Evolutionary conservation across 1,284 basidiomycete genomes (phyloP).

Genomic region (Sanghuangporus baumii): DNA sequence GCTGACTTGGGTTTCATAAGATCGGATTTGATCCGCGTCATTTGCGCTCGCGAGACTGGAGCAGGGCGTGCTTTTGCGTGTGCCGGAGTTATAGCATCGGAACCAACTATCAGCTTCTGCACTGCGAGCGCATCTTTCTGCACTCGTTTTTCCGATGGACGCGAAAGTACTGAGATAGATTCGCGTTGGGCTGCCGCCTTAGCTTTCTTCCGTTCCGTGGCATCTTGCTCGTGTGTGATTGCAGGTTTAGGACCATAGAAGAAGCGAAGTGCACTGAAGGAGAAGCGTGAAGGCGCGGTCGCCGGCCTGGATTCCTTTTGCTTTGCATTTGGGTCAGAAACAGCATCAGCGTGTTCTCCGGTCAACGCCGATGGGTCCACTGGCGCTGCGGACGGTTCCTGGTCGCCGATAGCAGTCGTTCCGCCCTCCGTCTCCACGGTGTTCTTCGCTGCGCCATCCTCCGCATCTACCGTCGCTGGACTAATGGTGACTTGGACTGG

Average conservation of each 20-base stretch:
- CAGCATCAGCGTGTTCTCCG: background rate
- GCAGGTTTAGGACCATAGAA: constrained; percentile 33
- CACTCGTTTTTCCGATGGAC: constrained; percentile 49
- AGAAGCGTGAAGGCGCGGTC: constrained; percentile 24
- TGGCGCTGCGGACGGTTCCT: background rate
- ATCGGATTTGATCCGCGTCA: constrained; percentile 66
- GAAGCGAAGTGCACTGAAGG: constrained; percentile 34
- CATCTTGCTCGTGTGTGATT: constrained; percentile 34
- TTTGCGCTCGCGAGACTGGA: constrained; percentile 40
- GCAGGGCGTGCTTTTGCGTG: constrained; percentile 32
- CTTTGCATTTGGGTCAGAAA: background rate
- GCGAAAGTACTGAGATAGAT: constrained; percentile 28
- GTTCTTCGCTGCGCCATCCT: background rate
- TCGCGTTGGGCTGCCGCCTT: constrained; percentile 31
- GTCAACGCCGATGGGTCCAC: background rate
- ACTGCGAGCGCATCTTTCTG: constrained; percentile 56
- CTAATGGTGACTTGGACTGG: background rate
- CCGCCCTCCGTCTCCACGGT: constrained; percentile 3
- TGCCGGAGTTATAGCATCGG: constrained; percentile 28
- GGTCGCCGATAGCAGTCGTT: background rate
- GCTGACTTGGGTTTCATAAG: constrained; percentile 61
- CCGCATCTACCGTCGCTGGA: background rate
- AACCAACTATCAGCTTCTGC: constrained; percentile 63
- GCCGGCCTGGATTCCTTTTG: background rate
- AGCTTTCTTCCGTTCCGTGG: constrained; percentile 32